Evolutionary conservation across 306 rosid species (phyloP).

Genomic region (Parietaria judaica): DNA sequence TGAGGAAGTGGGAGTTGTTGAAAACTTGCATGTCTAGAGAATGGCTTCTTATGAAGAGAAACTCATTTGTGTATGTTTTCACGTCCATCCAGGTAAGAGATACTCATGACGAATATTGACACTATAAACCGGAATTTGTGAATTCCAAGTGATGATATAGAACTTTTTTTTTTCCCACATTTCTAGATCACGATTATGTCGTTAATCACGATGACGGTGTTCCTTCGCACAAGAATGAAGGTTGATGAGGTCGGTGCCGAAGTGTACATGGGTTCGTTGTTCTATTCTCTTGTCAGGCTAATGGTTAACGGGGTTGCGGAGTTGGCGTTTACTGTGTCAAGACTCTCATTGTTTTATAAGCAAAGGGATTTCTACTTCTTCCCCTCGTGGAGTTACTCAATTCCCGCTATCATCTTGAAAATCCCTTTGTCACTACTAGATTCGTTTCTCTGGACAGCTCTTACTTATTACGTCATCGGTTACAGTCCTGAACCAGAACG

Average conservation of each 20-base stretch:
- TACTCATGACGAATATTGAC: background rate
- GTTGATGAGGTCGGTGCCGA: slow-evolving; percentile 25
- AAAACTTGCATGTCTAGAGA: slow-evolving; percentile 41
- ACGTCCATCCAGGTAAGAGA: slow-evolving; percentile 51
- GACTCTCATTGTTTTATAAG: slow-evolving; percentile 43
- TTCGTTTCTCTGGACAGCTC: slow-evolving; percentile 46
- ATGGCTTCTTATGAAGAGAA: slow-evolving; percentile 49
- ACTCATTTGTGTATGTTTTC: slow-evolving; percentile 37
- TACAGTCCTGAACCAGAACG: slow-evolving; percentile 50
- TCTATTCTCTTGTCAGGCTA: slow-evolving; percentile 42
- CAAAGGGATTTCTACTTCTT: slow-evolving; percentile 46
- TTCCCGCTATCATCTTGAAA: slow-evolving; percentile 41
- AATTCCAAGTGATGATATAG: too few species aligned
- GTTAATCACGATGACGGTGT: slow-evolving; percentile 47
- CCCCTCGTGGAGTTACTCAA: slow-evolving; percentile 51
- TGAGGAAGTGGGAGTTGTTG: slow-evolving; percentile 38
- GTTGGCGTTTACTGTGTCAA: slow-evolving; percentile 42
- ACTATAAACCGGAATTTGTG: too few species aligned
- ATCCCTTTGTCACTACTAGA: slow-evolving; percentile 48
- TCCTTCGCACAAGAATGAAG: slow-evolving; percentile 37
- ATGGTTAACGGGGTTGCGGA: slow-evolving; percentile 35
- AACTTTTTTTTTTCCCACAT: slow-evolving; percentile 2
- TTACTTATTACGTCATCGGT: slow-evolving; percentile 50
- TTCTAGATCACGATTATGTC: slow-evolving; percentile 39
- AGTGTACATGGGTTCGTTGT: slow-evolving; percentile 43